Base-by-base conservation (phyloP, 768 basidiomycete species). In the Porphyrellus cyaneotinctus region DNA sequence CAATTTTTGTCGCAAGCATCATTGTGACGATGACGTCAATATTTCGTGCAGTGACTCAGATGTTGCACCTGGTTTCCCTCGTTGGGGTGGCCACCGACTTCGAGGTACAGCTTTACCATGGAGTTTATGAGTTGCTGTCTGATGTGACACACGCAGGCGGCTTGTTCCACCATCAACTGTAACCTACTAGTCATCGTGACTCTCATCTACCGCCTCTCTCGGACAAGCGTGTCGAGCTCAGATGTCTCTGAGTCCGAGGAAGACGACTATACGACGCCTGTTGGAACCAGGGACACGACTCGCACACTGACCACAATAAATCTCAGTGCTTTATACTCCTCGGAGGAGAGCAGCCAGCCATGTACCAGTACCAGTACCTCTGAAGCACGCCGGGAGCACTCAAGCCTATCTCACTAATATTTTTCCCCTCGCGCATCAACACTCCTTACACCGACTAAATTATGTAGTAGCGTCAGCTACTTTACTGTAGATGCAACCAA, bases 111-210 rank as follows among this genome's bases (percentile, higher is more conserved):
- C 20, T 32, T 17, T 20, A 17, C 33, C 17, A n/a, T 32, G 26
- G 4, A 17, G 14, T 33, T 32, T 6, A 24, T 13, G 20, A 18
- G 17, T 38, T 43, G n/a, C 26, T 8, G 32, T 43, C 52, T 54
- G 13, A 56, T 10, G 4, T 15, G 42, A 53, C 13, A 53, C 13
- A 26, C 23, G 18, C 20, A 63, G 65, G 47, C 47, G 4, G 62
- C 60, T 22, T 47, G 30, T 26, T 53, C 51, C 12, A 48, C 39
- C 32, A 58, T 66, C 52, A 58, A 43, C 30, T 64, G 63, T 17
- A 63, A 61, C 39, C 28, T 64, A 6, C 57, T 64, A 12, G 61
- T 64, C 31, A 42, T 62, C 26, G 57, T 42, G 31, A 64, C 58
- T 6, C 44, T 53, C 23, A 6, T 55, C 20, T 63, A 67, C 46